phyloP scores from a whole-genome alignment of 164 flowering plant species.

The Chimonanthus salicifolius region DNA sequence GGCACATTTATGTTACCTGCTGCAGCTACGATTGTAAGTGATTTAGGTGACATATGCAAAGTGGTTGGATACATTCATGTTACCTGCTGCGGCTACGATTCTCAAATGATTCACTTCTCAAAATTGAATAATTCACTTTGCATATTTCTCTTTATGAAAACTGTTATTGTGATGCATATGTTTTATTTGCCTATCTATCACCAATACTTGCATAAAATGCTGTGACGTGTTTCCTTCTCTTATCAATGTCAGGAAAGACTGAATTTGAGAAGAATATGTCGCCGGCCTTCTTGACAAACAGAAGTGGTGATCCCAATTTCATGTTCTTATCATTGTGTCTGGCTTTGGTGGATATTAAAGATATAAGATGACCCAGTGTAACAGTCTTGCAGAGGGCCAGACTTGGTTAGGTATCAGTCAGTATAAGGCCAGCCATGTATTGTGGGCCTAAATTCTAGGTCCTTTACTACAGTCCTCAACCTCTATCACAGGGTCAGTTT shows the following conservation, averaged over 20 bases:
- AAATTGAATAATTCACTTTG: not conserved
- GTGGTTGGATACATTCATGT: not conserved
- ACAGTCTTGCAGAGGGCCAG: too few species aligned
- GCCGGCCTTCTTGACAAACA: not conserved
- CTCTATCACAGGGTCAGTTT: too few species aligned
- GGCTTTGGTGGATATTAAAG: too few species aligned
- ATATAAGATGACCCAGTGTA: too few species aligned
- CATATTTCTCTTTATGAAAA: not conserved
- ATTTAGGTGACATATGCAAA: too few species aligned
- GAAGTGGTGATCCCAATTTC: too few species aligned
- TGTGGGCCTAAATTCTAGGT: too few species aligned
- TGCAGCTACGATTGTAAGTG: not conserved
- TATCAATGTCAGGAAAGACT: conserved; percentile 8
- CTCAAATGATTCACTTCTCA: too few species aligned
- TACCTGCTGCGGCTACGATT: not conserved
- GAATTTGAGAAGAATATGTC: conserved; percentile 13
- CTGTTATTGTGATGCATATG: not conserved
- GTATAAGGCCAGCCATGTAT: too few species aligned
- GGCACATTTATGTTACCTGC: not conserved
- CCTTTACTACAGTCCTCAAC: too few species aligned
- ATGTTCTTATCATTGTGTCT: too few species aligned
- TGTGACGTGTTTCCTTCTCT: not conserved
- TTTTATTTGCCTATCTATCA: not conserved
- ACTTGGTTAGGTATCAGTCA: too few species aligned
- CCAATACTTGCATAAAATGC: not conserved